Evolutionary conservation across 345 rosid genomes (phyloP).

Genomic region (Conringia planisiliqua): DNA sequence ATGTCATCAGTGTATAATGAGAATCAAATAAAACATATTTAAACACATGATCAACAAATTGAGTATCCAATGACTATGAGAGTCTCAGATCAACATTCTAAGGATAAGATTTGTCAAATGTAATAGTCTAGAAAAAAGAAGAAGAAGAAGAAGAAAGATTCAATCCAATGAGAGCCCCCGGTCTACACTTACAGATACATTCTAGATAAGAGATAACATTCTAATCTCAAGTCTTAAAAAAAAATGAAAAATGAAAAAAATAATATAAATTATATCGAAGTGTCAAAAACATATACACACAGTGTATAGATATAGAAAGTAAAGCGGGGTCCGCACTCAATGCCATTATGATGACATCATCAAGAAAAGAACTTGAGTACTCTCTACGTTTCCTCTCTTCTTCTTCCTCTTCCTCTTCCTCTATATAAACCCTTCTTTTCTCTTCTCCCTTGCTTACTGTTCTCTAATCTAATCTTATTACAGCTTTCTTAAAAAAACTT

Average conservation of each 20-base stretch:
- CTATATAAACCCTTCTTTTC: conserved; percentile 30
- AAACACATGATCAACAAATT: neutral
- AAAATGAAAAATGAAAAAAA: neutral
- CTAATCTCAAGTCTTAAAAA: neutral
- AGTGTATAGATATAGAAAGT: conserved; percentile 2
- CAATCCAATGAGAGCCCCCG: neutral
- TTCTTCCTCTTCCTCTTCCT: neutral
- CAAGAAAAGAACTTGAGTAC: conserved; percentile 25
- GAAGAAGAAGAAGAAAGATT: neutral
- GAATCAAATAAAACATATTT: neutral
- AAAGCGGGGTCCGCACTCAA: conserved; percentile 32
- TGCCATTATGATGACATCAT: conserved; percentile 39
- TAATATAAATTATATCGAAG: neutral
- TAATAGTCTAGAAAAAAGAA: neutral
- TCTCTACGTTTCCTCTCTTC: conserved; percentile 31
- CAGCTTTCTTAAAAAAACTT: neutral
- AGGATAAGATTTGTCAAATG: conserved; percentile 17
- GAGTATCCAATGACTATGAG: conserved; percentile 4
- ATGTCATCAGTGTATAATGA: neutral
- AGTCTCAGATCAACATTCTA: neutral
- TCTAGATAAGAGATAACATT: conserved; percentile 8
- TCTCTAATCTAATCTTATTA: neutral
- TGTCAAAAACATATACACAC: conserved; percentile 4
- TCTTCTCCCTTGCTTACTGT: neutral
- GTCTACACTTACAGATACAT: neutral